Evolutionary conservation across 306 rosid species (phyloP), one percentile per base, ranked within the genome.

Genomic region (Alnus rubra): DNA sequence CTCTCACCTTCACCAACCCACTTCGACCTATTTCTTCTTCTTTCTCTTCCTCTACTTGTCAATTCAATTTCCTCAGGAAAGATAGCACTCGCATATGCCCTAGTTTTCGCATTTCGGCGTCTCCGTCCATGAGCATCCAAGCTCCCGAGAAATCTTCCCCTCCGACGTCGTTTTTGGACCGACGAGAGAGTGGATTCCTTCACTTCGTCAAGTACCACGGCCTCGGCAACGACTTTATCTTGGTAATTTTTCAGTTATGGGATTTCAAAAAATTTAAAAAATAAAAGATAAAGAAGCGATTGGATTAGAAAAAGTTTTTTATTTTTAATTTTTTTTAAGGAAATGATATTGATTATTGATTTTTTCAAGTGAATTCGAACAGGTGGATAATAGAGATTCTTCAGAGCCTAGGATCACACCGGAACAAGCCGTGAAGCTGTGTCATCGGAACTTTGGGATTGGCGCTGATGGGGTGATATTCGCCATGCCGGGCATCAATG

Each of bases 381-480:
- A 94, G 98, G 83, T 92, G 75, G 98, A 91, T 67, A 94, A 92
- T 76, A 87, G 97, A 83, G 92, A 91, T 62, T 87, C 91, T 58
- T 74, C 87, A 2, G 92, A 92, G 90, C 98, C 97, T 7, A 88
- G 63, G 82, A 68, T 92, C 45, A 85, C 86, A 48, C 75, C 97
- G 2, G 98, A 90, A 85, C 91, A 87, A 88, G 95, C 94, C 9
- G 90, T 81, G 83, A 84, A 84, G 83, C 78, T 95, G 4, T 95
- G 98, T 84, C 90, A 94, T 82, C 91, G 97, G 16, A 89, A 92
- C 84, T 92, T 92, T 13, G 96, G 98, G 52, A 84, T 95, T 79
- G 98, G 98, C 31, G 98, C 97, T 35, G 97, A 95, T 70, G 98
- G 97, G 19, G 94, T 95, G 47, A 92, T 92, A 42, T 95, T 92